Conservation (phyloP, 2,329 filamentous ascomycete genomes). For the Microdochium bolleyi region DNA sequence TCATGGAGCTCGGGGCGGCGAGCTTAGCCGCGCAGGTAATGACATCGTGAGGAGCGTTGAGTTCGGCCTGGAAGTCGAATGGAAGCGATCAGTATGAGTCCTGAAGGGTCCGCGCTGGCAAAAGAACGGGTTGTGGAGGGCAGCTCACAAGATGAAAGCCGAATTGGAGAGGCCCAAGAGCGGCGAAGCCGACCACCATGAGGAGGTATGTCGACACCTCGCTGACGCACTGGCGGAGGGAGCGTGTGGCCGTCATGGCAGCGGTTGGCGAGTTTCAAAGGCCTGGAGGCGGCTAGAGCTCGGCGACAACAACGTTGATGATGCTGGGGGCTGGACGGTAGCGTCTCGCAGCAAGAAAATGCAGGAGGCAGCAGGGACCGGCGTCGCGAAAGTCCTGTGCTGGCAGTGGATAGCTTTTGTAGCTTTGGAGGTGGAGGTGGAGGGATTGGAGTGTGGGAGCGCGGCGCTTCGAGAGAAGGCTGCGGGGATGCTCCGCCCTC, state of each 20-base stretch:
- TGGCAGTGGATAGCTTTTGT: too few relatives aligned
- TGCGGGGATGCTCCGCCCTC: neutral
- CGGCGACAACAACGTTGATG: neutral
- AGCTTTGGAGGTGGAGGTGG: too few relatives aligned
- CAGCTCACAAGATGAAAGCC: constrained; percentile 76
- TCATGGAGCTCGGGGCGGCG: constrained; percentile 29
- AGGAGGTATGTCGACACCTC: constrained; percentile 69
- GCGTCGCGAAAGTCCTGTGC: too few relatives aligned
- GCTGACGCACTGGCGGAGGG: constrained; percentile 22
- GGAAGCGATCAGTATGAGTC: neutral
- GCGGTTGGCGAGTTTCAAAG: neutral
- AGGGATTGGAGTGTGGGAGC: too few relatives aligned
- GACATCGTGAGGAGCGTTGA: constrained; percentile 91
- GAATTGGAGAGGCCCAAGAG: constrained; percentile 85
- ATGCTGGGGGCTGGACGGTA: neutral
- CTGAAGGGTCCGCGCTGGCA: neutral
- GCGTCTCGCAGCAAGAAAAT: too few relatives aligned
- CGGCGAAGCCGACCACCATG: constrained; percentile 66
- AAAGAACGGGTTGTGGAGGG: neutral
- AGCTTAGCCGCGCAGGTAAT: constrained; percentile 69
- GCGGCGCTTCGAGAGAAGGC: neutral
- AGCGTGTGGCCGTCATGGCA: constrained; percentile 4
- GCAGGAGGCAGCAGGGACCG: too few relatives aligned
- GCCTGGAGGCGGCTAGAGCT: neutral
- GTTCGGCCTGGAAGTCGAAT: constrained; percentile 59